Evolutionary conservation across 768 basidiomycete genomes (phyloP), one percentile per base, ranked within the genome.

Genomic region (Naganishia friedmannii): DNA sequence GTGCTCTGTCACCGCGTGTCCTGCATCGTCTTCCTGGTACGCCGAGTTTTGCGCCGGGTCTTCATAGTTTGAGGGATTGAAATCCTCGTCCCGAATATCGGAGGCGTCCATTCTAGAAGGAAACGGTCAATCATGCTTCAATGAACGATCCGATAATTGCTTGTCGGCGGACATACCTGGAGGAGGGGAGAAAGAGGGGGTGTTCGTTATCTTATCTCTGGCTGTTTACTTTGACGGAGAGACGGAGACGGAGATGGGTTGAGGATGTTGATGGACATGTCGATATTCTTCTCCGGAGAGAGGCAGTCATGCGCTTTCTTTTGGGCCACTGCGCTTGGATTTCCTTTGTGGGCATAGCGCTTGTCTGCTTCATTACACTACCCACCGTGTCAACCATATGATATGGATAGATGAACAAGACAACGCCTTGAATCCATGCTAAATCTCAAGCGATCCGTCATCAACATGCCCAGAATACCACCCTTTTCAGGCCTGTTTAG

Each of bases 161-260:
- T 26, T 29, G 26, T 28, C 12, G 12, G 53, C 17, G 53, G 29
- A 55, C 57, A 37, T 58, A 58, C 37, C 57, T 39, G 57, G 57
- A 19, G 32, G 21, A 58, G 57, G 42, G 7, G 57, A 58, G 31
- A 19, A 55, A 2, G 2, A 29, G 32, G 42, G 3, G 42, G 23
- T 46, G 60, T 58, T 37, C 60, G 39, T 58, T 58, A 58, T 58
- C 57, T 58, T 34, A 58, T 58, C 57, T 55, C 29, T 55, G 57
- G 26, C 60, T 63, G 60, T 63, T 63, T 63, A 63, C 28, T 63
- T 63, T 63, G 37, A 63, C 60, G 60, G 60, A 63, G 60, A 63
- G 60, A 26, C 39, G 57, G 31, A 29, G 56, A 37, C 12, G 42
- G 34, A 37, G 34, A 37, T 42, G 42, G 42, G 7, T 42, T 8